Evolutionary conservation across 2,329 filamentous ascomycete genomes (phyloP), one percentile per base, ranked within the genome.

Genomic region (Ascochyta koolunga): DNA sequence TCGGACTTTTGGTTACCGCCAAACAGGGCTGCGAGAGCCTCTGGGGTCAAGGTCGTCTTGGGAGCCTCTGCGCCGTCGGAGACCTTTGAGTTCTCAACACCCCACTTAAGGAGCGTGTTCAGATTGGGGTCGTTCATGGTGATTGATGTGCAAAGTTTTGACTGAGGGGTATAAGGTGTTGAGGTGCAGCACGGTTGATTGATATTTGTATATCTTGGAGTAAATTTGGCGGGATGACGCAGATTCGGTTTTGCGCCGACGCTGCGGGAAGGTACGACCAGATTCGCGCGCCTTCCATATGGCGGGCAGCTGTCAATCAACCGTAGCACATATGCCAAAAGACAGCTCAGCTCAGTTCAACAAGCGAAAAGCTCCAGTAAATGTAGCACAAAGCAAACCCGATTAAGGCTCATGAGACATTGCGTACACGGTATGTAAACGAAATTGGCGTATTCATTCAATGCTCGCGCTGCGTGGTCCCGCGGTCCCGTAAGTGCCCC

Each of bases 51-150:
- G 19, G 76, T 74, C 39, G 73, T 58, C 70, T 71, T 59, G 68
- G 60, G 63, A 68, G 63, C 63, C 68, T 59, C 64, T 37, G 54
- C 54, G 31, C 44, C 44, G 4, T 49, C 70, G 25, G 78, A 71
- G 50, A 76, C 72, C 32, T 77, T 76, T 37, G 84, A 85, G 73
- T 89, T 88, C 67, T 87, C 78, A 67, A 89, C 82, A 66, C 87
- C 82, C 90, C 90, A 95, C 83, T 89, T 89, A 56, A 95, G 85
- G 75, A 93, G 87, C 50, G 86, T 83, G 78, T 90, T 92, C 71
- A 93, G 82, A 62, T 82, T 81, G 74, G 82, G 86, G 76, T 84
- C 81, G 81, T 80, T 81, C 70, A 74, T 80, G 68, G 67, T 64
- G 62, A 46, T 21, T 25, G n/a, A 18, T 38, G 22, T 46, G 27